Conservation (phyloP, 192 early-diverging fungal genomes). For the Coemansia sp. region DNA sequence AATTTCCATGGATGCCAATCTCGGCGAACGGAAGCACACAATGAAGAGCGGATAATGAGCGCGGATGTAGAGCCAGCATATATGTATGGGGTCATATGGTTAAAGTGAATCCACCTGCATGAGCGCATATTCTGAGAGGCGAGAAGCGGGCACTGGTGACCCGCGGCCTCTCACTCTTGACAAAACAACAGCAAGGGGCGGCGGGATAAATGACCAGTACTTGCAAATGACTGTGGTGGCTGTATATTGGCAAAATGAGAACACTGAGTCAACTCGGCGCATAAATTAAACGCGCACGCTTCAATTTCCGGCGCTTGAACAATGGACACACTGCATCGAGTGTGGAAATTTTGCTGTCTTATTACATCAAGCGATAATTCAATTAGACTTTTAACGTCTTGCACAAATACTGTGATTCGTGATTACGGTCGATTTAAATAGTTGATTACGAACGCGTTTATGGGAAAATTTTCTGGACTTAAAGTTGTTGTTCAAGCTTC, state of each 20-base stretch:
- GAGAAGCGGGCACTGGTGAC: not conserved
- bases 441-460: not conserved
- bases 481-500: not conserved
- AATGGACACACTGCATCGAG: not conserved
- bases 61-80: slow-evolving; percentile 3
- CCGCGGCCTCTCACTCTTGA: not conserved
- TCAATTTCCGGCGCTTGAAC: not conserved
- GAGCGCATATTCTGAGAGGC: not conserved
- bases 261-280: slow-evolving; percentile 2
- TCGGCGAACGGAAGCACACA: slow-evolving; percentile 1
- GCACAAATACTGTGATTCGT: not conserved
- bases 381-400: not conserved
- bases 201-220: not conserved
- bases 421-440: not conserved
- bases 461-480: not conserved
- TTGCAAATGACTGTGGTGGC: not conserved
- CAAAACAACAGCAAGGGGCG: not conserved
- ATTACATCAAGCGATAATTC: not conserved
- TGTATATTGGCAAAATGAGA: slow-evolving; percentile 7
- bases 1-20: not conserved
- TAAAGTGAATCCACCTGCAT: not conserved
- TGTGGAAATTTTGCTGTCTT: not conserved
- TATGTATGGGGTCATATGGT: slow-evolving; percentile 11
- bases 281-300: slow-evolving; percentile 8
- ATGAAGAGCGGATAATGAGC: not conserved